phyloP scores from a whole-genome alignment of 257 asterid species.

The Solanum pinnatisectum region DNA sequence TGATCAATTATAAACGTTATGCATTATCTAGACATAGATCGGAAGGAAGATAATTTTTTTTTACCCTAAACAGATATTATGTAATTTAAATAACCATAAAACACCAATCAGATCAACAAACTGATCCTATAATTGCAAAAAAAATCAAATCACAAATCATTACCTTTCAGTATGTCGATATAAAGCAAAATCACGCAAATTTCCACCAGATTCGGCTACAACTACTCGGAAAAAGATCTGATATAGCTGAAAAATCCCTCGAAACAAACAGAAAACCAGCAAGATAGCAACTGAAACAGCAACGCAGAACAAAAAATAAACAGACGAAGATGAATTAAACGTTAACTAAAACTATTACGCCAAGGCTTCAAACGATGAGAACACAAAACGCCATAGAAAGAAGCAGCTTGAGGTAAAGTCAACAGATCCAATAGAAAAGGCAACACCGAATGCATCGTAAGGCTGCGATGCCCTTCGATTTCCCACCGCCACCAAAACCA shows the following conservation, averaged over 20 bases:
- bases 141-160: background rate
- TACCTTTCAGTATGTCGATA: background rate
- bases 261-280: conserved; percentile 6
- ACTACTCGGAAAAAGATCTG: background rate
- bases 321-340: background rate
- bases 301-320: background rate
- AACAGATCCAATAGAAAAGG: conserved; percentile 25
- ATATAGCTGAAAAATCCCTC: background rate
- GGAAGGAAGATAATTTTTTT: background rate
- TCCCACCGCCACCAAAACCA: conserved; percentile 2
- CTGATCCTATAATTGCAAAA: background rate
- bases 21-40: background rate
- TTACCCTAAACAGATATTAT: background rate
- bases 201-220: background rate
- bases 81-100: background rate
- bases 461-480: conserved; percentile 70
- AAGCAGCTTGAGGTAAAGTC: conserved; percentile 28
- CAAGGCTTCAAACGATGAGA: conserved; percentile 76
- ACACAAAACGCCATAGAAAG: conserved; percentile 46
- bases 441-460: conserved; percentile 74
- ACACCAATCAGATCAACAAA: background rate
- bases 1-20: background rate
- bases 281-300: background rate
- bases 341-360: conserved; percentile 73
- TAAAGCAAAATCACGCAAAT: background rate